Percentiles rank a stretch among this genome's conserved stretches.
phyloP scores from a whole-genome alignment of 805 yeast species.

The Huiozyma naganishii region DNA sequence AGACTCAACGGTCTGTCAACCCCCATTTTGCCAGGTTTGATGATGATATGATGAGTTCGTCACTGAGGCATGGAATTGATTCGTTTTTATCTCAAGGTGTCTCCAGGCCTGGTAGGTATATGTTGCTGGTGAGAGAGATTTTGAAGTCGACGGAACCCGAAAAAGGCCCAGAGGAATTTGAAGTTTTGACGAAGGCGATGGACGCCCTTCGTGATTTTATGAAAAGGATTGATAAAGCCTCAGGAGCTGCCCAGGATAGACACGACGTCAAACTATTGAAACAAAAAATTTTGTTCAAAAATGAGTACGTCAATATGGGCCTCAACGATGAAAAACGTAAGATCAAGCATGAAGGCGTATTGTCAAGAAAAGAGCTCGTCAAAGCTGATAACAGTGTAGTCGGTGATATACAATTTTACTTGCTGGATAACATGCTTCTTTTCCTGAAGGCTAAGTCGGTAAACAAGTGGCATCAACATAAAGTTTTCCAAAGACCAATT shows the following conservation, averaged over 20 bases:
- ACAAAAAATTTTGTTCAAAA: constrained; percentile 72
- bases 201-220: constrained; percentile 66
- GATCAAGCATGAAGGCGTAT: constrained; percentile 36
- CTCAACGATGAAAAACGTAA: constrained; percentile 72
- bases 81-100: constrained; percentile 93
- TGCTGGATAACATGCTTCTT: constrained; percentile 79
- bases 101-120: constrained; percentile 91
- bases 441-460: constrained; percentile 79
- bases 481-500: constrained; percentile 83
- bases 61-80: constrained; percentile 53
- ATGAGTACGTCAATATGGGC: constrained; percentile 79
- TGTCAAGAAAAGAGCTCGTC: constrained; percentile 25
- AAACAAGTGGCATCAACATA: constrained; percentile 82
- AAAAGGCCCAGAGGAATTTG: constrained; percentile 36
- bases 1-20: constrained; percentile 83
- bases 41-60: constrained; percentile 72
- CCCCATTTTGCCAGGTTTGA: constrained; percentile 88
- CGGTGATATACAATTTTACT: constrained; percentile 74
- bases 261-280: constrained; percentile 79
- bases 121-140: constrained; percentile 70
- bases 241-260: constrained; percentile 90
- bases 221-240: constrained; percentile 63
- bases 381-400: constrained; percentile 18
- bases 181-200: constrained; percentile 56
- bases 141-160: constrained; percentile 81